Evolutionary conservation across 2,329 filamentous ascomycete species (phyloP).

Genomic region (Neopestalotiopsis sp.): DNA sequence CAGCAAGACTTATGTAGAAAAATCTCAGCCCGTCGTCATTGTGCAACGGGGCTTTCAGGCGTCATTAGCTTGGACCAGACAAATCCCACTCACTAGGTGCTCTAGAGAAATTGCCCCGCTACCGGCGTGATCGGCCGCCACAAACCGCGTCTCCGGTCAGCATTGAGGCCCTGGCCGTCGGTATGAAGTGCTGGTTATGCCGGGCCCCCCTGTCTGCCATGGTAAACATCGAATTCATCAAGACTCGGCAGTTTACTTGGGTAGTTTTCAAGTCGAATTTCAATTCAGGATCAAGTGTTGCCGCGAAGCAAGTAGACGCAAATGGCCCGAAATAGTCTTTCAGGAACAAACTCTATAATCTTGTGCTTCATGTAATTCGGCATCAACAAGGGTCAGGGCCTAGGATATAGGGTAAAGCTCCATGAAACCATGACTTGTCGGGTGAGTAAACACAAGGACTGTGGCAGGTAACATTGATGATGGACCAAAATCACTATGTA

Average conservation of each 20-base stretch:
- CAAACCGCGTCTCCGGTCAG: neutral
- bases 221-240: neutral
- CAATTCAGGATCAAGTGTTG: neutral
- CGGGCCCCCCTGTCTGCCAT: neutral
- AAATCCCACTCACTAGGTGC: neutral
- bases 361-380: too few relatives aligned
- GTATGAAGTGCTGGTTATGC: neutral
- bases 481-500: too few relatives aligned
- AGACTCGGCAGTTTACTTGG: neutral
- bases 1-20: neutral
- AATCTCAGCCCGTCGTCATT: slow-evolving; percentile 11
- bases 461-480: too few relatives aligned
- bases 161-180: slow-evolving; percentile 1
- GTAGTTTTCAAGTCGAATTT: neutral
- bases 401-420: too few relatives aligned
- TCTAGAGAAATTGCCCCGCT: slow-evolving; percentile 6
- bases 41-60: neutral
- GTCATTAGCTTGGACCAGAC: slow-evolving; percentile 7
- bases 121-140: slow-evolving; percentile 8
- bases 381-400: too few relatives aligned
- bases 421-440: too few relatives aligned
- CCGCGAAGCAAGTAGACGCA: neutral
- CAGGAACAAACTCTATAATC: too few relatives aligned
- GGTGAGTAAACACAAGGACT: too few relatives aligned
- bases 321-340: too few relatives aligned